Conservation (phyloP, 768 basidiomycete species). For the Lactifluus volemus region DNA sequence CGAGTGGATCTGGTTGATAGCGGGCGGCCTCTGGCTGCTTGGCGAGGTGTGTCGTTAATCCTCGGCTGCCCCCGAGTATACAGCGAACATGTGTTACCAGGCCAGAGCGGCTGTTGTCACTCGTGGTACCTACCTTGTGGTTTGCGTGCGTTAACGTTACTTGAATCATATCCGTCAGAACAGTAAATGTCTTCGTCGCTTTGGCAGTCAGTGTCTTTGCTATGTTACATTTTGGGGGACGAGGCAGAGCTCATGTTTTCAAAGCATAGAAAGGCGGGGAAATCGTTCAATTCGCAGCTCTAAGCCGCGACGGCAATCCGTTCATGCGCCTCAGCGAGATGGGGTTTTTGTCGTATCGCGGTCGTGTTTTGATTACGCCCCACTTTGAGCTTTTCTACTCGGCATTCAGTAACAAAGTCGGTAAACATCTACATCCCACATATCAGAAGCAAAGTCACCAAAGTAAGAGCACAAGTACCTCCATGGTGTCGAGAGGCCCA, state of each 20-base stretch:
- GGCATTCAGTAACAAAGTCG: conserved; percentile 81
- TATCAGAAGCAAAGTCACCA: not conserved
- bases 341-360: conserved; percentile 19
- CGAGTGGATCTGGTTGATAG: not conserved
- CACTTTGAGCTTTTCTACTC: conserved; percentile 39
- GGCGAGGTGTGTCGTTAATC: conserved; percentile 53
- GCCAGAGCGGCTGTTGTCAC: too few relatives aligned
- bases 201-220: not conserved
- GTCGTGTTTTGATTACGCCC: conserved; percentile 18
- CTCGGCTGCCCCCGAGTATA: too few relatives aligned
- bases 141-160: too few relatives aligned
- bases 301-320: conserved; percentile 25
- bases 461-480: conserved; percentile 39
- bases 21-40: conserved; percentile 36
- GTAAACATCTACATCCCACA: conserved; percentile 68
- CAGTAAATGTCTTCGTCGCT: not conserved
- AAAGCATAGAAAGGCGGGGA: not conserved
- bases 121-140: too few relatives aligned
- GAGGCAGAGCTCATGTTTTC: not conserved
- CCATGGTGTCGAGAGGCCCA: conserved; percentile 97
- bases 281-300: not conserved
- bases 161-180: not conserved
- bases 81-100: too few relatives aligned
- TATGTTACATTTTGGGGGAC: not conserved
- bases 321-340: conserved; percentile 15